Conservation (phyloP, 306 rosid genomes). For the Cucurbita pepo region DNA sequence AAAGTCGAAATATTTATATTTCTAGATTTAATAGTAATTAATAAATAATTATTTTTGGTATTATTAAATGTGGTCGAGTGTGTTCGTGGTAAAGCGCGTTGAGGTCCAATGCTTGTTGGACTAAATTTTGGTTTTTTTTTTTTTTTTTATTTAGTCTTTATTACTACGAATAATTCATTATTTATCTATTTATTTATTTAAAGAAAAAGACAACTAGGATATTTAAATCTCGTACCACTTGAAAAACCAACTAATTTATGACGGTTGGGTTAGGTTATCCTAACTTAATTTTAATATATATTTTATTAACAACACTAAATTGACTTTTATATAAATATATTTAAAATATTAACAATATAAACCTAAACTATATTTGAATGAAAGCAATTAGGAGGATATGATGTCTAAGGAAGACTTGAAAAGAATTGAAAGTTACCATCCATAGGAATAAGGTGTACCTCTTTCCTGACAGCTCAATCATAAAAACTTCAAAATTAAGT, state of each 20-base stretch:
- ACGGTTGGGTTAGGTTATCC: neutral
- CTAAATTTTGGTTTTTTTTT: neutral
- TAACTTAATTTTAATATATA: too few relatives aligned
- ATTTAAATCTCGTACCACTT: neutral
- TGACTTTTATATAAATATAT: too few relatives aligned
- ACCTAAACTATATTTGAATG: too few relatives aligned
- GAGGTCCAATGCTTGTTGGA: neutral
- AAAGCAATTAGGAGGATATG: accelerated
- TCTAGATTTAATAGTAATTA: neutral
- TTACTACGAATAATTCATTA: neutral
- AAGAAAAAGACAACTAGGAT: neutral
- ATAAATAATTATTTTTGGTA: neutral
- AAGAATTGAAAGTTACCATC: too few relatives aligned
- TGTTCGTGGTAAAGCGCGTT: neutral
- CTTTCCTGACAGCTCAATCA: too few relatives aligned
- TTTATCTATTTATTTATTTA: neutral
- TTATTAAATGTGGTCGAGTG: neutral
- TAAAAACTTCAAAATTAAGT: too few relatives aligned
- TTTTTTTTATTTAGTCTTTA: neutral
- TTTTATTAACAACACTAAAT: too few relatives aligned
- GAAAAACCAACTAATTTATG: neutral
- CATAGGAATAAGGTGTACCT: too few relatives aligned
- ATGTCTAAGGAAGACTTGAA: too few relatives aligned
- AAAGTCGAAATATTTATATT: neutral
- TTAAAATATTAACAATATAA: too few relatives aligned